Evolutionary conservation across 2,329 filamentous ascomycete genomes (phyloP).

Genomic region (Paecilomyces sp.): DNA sequence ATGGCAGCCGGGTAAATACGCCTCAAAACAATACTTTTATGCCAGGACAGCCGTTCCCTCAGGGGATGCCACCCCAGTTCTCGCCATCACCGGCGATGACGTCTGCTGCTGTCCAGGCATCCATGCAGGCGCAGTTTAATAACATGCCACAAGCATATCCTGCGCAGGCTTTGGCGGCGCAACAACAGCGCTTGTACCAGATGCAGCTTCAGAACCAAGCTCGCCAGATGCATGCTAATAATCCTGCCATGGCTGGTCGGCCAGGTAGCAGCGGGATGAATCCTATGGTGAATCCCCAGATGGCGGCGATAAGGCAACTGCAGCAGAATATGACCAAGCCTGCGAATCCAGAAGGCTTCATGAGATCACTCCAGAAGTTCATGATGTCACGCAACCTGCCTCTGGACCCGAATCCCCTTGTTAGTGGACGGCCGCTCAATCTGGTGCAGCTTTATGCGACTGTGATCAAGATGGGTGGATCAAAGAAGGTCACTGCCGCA

Average conservation of each 20-base stretch:
- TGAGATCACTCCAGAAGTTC: conserved; percentile 69
- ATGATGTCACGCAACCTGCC: conserved; percentile 68
- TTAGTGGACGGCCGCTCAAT: conserved; percentile 67
- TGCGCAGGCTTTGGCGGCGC: conserved; percentile 58
- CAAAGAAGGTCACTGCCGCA: conserved; percentile 60
- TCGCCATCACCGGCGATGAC: conserved; percentile 31
- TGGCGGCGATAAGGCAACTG: conserved; percentile 44
- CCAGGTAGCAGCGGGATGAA: conserved; percentile 28
- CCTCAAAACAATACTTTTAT: conserved; percentile 68
- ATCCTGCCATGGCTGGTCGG: conserved; percentile 27
- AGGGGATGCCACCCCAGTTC: conserved; percentile 37
- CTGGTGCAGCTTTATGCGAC: conserved; percentile 70
- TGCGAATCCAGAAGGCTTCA: conserved; percentile 56
- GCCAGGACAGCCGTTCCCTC: conserved; percentile 39
- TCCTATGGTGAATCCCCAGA: conserved; percentile 32
- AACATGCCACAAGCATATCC: conserved; percentile 46
- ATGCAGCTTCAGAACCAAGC: conserved; percentile 76
- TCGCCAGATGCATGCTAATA: conserved; percentile 49
- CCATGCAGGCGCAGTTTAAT: conserved; percentile 43
- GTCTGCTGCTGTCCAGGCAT: conserved; percentile 30
- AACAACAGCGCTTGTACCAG: conserved; percentile 66
- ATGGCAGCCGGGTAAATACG: conserved; percentile 57
- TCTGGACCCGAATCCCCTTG: conserved; percentile 65
- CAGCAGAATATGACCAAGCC: conserved; percentile 37
- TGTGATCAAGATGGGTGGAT: conserved; percentile 71